Conservation (phyloP, 768 basidiomycete genomes). For the Bullera alba region DNA sequence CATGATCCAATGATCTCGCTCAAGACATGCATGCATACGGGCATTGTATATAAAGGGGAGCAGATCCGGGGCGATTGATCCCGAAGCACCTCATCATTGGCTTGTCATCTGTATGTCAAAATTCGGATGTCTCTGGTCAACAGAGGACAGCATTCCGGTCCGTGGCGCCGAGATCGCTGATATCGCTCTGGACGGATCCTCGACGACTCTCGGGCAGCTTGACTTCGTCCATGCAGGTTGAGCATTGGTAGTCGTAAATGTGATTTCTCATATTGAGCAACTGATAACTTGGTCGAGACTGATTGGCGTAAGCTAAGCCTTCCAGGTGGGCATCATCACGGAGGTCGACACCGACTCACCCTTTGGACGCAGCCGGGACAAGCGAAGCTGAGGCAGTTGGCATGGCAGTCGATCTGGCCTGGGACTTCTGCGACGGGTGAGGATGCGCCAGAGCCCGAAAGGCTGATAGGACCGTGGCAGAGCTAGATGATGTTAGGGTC, state of each 20-base stretch:
- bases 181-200: neutral
- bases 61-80: too few relatives aligned
- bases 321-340: too few relatives aligned
- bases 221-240: slow-evolving; percentile 18
- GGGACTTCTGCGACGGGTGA: neutral
- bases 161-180: neutral
- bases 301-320: too few relatives aligned
- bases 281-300: slow-evolving; percentile 14
- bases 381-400: slow-evolving; percentile 19
- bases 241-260: slow-evolving; percentile 28
- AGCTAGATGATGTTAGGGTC: slow-evolving; percentile 13
- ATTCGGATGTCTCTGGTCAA: neutral
- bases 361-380: slow-evolving; percentile 25
- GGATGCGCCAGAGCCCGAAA: slow-evolving; percentile 1
- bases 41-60: neutral
- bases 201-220: neutral
- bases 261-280: slow-evolving; percentile 25
- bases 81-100: neutral
- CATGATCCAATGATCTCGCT: slow-evolving; percentile 61
- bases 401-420: slow-evolving; percentile 6
- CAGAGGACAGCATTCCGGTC: neutral
- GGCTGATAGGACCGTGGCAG: slow-evolving; percentile 20
- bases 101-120: neutral
- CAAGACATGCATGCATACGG: neutral
- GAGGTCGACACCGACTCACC: neutral